Evolutionary conservation across 371 early-diverging fungal species (phyloP).

Genomic region (Mucor lusitanicus): DNA sequence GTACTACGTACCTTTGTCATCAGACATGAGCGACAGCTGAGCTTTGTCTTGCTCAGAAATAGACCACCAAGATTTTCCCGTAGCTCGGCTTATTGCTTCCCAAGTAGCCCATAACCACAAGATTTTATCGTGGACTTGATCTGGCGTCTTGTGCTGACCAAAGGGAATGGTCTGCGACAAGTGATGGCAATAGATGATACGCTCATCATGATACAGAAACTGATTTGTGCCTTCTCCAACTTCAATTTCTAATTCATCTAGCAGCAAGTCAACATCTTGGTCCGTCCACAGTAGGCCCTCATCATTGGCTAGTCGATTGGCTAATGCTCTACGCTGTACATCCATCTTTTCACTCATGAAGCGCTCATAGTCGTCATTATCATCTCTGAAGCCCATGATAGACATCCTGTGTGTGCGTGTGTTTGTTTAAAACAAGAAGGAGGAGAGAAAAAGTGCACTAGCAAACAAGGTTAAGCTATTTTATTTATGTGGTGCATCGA

Average conservation of each 20-base stretch:
- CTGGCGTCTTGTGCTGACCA: neutral
- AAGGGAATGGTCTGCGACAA: constrained; percentile 4
- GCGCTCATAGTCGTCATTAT: neutral
- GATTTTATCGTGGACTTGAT: constrained; percentile 14
- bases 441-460: neutral
- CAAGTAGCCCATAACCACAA: constrained; percentile 24
- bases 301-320: neutral
- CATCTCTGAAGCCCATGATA: neutral
- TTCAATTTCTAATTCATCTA: constrained; percentile 19
- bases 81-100: constrained; percentile 22
- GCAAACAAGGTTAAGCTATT: constrained; percentile 1
- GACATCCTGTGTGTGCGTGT: neutral
- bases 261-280: constrained; percentile 6
- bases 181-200: constrained; percentile 6
- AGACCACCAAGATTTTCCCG: constrained; percentile 24
- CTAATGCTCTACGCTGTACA: neutral
- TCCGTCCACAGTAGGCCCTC: constrained; percentile 12
- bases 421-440: neutral
- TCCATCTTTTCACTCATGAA: neutral
- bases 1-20: constrained; percentile 15
- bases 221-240: constrained; percentile 19
- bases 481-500: neutral
- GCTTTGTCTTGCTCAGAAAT: constrained; percentile 16
- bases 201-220: constrained; percentile 16
- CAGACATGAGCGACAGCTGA: constrained; percentile 2